Evolutionary conservation across 805 yeast species (phyloP).

Genomic region (Lipomyces yamanashiensis): DNA sequence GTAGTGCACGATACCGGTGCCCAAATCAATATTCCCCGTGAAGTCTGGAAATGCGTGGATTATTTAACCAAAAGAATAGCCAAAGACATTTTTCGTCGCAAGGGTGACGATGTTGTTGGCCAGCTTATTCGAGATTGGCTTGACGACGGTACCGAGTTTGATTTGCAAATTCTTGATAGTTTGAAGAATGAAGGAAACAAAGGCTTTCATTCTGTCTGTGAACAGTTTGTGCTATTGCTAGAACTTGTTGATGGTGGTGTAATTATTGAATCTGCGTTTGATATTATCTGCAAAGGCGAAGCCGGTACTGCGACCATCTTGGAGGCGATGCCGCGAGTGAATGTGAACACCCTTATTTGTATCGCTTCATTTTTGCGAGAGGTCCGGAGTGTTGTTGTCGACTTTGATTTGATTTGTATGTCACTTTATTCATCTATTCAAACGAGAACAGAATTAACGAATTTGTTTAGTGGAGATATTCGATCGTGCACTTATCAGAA

Average conservation of each 20-base stretch:
- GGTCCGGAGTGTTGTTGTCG: conserved; percentile 42
- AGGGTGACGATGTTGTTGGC: conserved; percentile 38
- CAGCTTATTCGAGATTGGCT: conserved; percentile 45
- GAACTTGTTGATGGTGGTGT: conserved; percentile 50
- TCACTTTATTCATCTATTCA: neutral
- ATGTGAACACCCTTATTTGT: conserved; percentile 52
- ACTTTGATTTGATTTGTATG: conserved; percentile 32
- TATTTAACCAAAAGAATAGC: conserved; percentile 42
- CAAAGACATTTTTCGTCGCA: conserved; percentile 33
- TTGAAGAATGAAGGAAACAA: conserved; percentile 41
- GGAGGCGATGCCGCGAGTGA: conserved; percentile 50
- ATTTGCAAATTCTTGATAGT: conserved; percentile 39
- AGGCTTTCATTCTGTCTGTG: conserved; percentile 52
- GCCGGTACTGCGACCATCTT: conserved; percentile 46
- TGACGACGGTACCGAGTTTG: conserved; percentile 44
- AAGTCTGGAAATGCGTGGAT: conserved; percentile 46
- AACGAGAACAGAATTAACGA: neutral
- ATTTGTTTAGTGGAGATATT: conserved; percentile 41
- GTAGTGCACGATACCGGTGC: conserved; percentile 5
- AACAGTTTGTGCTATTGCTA: conserved; percentile 42
- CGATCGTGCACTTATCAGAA: conserved; percentile 44
- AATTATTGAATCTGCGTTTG: conserved; percentile 44
- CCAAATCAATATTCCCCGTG: conserved; percentile 43
- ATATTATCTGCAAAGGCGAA: conserved; percentile 39
- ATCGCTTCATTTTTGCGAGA: conserved; percentile 49